Base-by-base conservation (phyloP, 2,329 filamentous ascomycete genomes). In the Aspergillus nomiae region DNA sequence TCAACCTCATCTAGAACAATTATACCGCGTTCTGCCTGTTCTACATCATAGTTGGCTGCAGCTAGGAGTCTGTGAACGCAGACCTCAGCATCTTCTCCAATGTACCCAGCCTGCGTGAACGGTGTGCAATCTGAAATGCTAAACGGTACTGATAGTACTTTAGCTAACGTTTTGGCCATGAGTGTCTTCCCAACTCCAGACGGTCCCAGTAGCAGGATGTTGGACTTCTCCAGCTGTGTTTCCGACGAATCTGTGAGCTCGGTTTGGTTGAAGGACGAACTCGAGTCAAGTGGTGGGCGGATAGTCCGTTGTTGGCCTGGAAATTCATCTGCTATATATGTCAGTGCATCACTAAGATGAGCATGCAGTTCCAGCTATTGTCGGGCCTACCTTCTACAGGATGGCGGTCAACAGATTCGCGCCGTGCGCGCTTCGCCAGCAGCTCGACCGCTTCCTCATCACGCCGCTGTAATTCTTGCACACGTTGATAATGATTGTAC, bases 1-100 rank as follows among this genome's bases (percentile, higher is more conserved):
- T 99, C 95, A 60, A 99, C 92, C 79, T 99, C 95, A 70, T 99
- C 95, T 24, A 99, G 84, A 61, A 96, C 95, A 54, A 99, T 92
- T 61, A 99, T 98, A 6, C 95, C 95, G 59, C 92, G 87, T 75
- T 99, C 94, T 9, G 93, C 90, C 60, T 90, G 88, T 63, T 89
- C 88, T 32, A 95, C 87, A 69, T 96, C 91, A 77, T 96, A 96
- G 75, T 96, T 94, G 10, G 94, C 89, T 63, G 96, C 93, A 60
- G 96, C 91, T 11, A 99, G 84, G 30, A 99, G 84, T 51, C 95
- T 86, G 73, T 97, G 92, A 46, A 99, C 92, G 71, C 94, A 97
- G 0, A 92, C 90, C 75, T 99, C 95, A n/a, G 94, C 94, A 74
- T 99, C 95, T 74, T 98, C 94, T 34, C 95, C 95, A 69, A 99